Percentiles rank a stretch among this genome's conserved stretches.
These are phyloP conservation scores for Kodamaea suecica DNA, from an alignment of 1,139 yeast species.

Conservation along the genomic window DNA sequence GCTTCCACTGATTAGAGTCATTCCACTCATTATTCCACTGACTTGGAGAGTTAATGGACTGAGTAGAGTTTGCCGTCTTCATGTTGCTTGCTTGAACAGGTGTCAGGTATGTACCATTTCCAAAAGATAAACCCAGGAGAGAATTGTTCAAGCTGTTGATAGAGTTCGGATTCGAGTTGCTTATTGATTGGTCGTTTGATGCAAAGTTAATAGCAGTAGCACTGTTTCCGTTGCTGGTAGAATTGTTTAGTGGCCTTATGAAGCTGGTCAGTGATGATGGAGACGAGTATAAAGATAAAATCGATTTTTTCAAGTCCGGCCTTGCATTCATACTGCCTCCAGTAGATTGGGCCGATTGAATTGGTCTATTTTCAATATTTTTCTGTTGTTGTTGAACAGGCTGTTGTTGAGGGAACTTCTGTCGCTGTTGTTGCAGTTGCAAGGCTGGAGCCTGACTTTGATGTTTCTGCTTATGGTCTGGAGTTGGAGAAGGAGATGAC, in stretches of 20 bases:
- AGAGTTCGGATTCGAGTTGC: neutral
- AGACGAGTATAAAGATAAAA: conserved; percentile 80
- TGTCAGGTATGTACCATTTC: conserved; percentile 1
- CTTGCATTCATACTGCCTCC: conserved; percentile 35
- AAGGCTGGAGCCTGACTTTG: neutral
- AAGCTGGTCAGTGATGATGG: conserved; percentile 39
- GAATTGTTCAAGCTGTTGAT: conserved; percentile 28
- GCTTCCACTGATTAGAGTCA: conserved; percentile 16
- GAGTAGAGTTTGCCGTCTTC: too few species aligned
- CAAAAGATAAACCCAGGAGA: conserved; percentile 34
- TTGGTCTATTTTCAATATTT: neutral
- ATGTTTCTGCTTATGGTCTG: neutral
- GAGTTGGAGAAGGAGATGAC: conserved; percentile 17
- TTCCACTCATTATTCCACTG: conserved; percentile 42
- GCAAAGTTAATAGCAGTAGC: too few species aligned
- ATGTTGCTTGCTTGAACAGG: neutral
- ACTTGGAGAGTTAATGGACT: neutral
- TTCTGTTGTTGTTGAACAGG: neutral
- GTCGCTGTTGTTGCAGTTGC: neutral
- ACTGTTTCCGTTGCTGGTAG: neutral
- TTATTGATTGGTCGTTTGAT: too few species aligned
- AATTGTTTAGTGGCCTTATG: neutral
- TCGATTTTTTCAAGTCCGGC: conserved; percentile 82
- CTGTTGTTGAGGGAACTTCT: neutral
- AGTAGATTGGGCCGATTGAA: conserved; percentile 14